Conservation (phyloP, 2,329 filamentous ascomycete species). For the Fusarium goolgardi region DNA sequence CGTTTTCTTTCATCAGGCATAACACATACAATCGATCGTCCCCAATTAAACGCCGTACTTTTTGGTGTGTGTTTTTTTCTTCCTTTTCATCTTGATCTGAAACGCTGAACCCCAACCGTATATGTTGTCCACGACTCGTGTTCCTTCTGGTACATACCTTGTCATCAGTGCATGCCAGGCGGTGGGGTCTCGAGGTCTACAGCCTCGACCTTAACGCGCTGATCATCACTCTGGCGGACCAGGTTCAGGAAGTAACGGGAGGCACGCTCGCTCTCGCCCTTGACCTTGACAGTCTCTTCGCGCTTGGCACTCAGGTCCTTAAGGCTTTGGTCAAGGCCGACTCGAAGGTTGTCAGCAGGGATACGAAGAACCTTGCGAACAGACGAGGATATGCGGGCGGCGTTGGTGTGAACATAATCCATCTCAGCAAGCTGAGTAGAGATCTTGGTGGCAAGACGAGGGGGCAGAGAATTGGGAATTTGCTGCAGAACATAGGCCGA, state of each 20-base stretch:
- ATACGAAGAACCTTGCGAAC: slow-evolving; percentile 90
- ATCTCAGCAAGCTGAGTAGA: slow-evolving; percentile 80
- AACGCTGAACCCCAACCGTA: slow-evolving; percentile 3
- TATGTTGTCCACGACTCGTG: slow-evolving; percentile 8
- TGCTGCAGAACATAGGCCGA: slow-evolving; percentile 85
- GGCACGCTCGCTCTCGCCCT: slow-evolving; percentile 85
- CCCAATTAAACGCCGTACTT: slow-evolving; percentile 38
- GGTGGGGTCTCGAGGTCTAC: slow-evolving; percentile 68
- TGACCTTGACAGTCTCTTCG: slow-evolving; percentile 85
- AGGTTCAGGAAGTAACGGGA: slow-evolving; percentile 91
- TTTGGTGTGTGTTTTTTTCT: slow-evolving; percentile 14
- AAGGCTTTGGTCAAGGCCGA: slow-evolving; percentile 83
- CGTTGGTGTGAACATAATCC: slow-evolving; percentile 93
- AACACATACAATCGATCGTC: slow-evolving; percentile 27
- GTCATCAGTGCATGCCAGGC: slow-evolving; percentile 49
- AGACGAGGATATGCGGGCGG: slow-evolving; percentile 82
- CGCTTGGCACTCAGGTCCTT: slow-evolving; percentile 83
- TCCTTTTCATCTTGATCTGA: slow-evolving; percentile 13
- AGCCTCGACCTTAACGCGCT: slow-evolving; percentile 62
- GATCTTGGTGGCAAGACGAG: slow-evolving; percentile 86
- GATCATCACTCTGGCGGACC: slow-evolving; percentile 70
- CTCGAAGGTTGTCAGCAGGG: slow-evolving; percentile 86
- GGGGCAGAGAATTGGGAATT: slow-evolving; percentile 89
- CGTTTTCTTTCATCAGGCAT: slow-evolving; percentile 29
- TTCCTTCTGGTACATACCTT: slow-evolving; percentile 26